These are phyloP conservation scores for Populus euphratica DNA, from an alignment of 345 rosid genomes.

Conservation along the genomic window DNA sequence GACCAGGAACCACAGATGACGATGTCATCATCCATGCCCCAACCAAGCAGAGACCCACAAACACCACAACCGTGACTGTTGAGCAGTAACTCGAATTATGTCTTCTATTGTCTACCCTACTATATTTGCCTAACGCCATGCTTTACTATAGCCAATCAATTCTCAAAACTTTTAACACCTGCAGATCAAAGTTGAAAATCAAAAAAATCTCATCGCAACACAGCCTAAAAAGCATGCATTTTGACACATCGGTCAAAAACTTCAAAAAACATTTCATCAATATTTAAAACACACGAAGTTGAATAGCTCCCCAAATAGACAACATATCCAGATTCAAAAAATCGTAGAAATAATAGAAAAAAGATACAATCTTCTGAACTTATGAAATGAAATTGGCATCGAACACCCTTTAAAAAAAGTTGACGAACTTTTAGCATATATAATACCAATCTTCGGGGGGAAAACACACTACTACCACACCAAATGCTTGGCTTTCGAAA, in stretches of 20 bases:
- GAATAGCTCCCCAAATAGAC: background rate
- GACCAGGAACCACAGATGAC: conserved; percentile 61
- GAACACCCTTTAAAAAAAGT: background rate
- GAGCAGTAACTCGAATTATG: conserved; percentile 73
- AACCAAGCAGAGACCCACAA: conserved; percentile 86
- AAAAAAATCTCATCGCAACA: background rate
- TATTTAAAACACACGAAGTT: background rate
- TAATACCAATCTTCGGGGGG: background rate
- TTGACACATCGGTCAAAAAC: background rate
- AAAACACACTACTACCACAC: background rate
- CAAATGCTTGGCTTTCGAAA: background rate
- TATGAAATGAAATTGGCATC: background rate
- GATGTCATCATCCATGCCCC: conserved; percentile 98
- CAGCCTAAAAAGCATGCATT: background rate
- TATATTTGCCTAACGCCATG: conserved; percentile 77
- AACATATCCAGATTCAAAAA: background rate
- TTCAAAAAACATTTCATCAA: background rate
- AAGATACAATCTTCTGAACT: background rate
- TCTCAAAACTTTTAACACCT: conserved; percentile 3
- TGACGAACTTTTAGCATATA: background rate
- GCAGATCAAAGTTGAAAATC: conserved; percentile 1
- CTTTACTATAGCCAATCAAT: conserved; percentile 13
- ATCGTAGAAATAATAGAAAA: background rate
- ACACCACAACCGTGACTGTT: conserved; percentile 66
- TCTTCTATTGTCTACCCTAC: conserved; percentile 65